These are phyloP conservation scores for Berberis thunbergii DNA, from an alignment of 164 flowering plant genomes.

Conservation along the genomic window DNA sequence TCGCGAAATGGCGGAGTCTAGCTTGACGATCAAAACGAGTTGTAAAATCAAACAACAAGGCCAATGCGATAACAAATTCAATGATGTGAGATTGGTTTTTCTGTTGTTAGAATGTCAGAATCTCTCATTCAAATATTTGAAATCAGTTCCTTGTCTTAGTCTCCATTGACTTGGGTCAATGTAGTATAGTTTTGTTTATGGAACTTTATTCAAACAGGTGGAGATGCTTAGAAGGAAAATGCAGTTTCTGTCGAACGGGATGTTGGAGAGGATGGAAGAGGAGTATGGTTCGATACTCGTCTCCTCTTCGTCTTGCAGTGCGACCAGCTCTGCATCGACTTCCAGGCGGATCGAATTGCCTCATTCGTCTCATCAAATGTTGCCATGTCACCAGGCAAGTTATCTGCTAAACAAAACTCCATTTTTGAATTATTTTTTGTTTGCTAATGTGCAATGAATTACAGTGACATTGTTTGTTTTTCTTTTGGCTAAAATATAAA, in stretches of 20 bases:
- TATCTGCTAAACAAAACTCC: background rate
- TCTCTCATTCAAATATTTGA: too few relatives aligned
- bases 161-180: too few relatives aligned
- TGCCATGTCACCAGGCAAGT: background rate
- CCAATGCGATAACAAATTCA: constrained; percentile 18
- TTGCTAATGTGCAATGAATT: too few relatives aligned
- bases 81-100: constrained; percentile 28
- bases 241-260: constrained; percentile 61
- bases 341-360: constrained; percentile 38
- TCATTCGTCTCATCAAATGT: constrained; percentile 8
- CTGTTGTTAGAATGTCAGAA: too few relatives aligned
- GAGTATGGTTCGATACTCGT: constrained; percentile 47
- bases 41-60: constrained; percentile 13
- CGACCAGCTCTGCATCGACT: constrained; percentile 43
- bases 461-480: too few relatives aligned
- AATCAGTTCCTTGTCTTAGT: too few relatives aligned
- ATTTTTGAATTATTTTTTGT: background rate
- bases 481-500: too few relatives aligned
- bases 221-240: constrained; percentile 49
- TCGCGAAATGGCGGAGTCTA: constrained; percentile 40
- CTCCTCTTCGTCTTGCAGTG: constrained; percentile 12
- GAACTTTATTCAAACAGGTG: constrained; percentile 21
- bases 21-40: constrained; percentile 5
- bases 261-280: constrained; percentile 56
- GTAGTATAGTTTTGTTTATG: background rate